Percentiles rank a stretch among this genome's conserved stretches.
Evolutionary conservation across 2,329 filamentous ascomycete genomes (phyloP).

Genomic region (Rhinocladiella similis): DNA sequence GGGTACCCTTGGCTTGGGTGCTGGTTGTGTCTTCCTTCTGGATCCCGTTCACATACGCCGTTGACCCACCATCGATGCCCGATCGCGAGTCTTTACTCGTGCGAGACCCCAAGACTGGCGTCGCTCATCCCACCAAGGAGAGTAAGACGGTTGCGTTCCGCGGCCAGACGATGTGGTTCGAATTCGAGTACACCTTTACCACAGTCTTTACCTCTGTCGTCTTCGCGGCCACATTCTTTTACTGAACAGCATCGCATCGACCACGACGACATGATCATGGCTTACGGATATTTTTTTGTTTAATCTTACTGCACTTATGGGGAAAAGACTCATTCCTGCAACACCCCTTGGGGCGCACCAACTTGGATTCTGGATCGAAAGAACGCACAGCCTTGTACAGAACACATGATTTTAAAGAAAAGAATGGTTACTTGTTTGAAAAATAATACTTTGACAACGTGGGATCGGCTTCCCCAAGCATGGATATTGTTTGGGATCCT

Average conservation of each 20-base stretch:
- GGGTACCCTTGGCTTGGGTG: constrained; percentile 50
- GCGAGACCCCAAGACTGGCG: constrained; percentile 53
- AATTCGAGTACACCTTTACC: constrained; percentile 55
- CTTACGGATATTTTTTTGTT: constrained; percentile 2
- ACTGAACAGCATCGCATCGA: constrained; percentile 8
- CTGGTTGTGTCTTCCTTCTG: constrained; percentile 57
- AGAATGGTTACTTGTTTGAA: too few species aligned
- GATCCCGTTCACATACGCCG: constrained; percentile 62
- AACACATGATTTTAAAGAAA: too few species aligned
- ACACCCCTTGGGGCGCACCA: too few species aligned
- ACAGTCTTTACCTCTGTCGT: constrained; percentile 53
- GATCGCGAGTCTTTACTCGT: constrained; percentile 58
- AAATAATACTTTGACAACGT: too few species aligned
- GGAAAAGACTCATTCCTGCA: background rate
- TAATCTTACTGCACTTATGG: background rate
- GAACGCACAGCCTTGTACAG: too few species aligned
- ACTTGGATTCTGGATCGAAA: too few species aligned
- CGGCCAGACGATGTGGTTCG: constrained; percentile 57
- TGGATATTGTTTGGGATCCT: too few species aligned
- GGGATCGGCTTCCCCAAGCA: too few species aligned
- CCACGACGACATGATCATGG: constrained; percentile 1
- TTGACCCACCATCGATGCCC: constrained; percentile 60
- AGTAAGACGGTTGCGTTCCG: constrained; percentile 59
- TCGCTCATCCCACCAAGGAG: constrained; percentile 45
- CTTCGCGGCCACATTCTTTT: constrained; percentile 47